Evolutionary conservation across 139 green algal species (phyloP).

Genomic region (Edaphochlamys debaryana): DNA sequence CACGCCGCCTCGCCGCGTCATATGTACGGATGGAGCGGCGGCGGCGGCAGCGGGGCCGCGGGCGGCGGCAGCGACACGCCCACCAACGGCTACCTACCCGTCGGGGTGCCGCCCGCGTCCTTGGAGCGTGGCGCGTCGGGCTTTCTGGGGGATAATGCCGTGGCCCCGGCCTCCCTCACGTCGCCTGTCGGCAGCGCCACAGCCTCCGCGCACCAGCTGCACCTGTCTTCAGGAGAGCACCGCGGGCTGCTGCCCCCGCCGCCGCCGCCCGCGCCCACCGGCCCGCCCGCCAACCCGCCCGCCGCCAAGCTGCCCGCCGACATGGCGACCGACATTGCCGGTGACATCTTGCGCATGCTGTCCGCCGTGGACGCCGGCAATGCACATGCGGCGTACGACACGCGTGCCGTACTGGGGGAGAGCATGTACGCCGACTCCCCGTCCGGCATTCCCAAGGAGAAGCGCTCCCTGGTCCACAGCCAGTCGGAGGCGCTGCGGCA

Average conservation of each 20-base stretch:
- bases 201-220: too few species aligned
- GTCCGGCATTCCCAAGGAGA: not conserved
- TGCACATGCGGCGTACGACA: not conserved
- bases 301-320: not conserved
- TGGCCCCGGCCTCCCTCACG: too few species aligned
- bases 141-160: not conserved
- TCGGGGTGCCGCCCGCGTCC: not conserved
- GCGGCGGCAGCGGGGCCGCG: not conserved
- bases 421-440: conserved; percentile 37
- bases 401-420: conserved; percentile 10
- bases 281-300: not conserved
- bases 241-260: not conserved
- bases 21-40: not conserved
- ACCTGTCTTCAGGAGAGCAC: too few species aligned
- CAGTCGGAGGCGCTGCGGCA: not conserved
- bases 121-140: not conserved
- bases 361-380: conserved; percentile 17
- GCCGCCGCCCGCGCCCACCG: not conserved
- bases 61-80: conserved; percentile 2
- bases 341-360: conserved; percentile 43
- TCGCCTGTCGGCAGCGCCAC: too few species aligned
- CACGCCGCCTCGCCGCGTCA: not conserved
- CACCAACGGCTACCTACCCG: not conserved
- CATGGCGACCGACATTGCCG: conserved; percentile 16
- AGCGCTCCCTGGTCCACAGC: conserved; percentile 2